These are phyloP conservation scores for Trametopsis cervina DNA, from an alignment of 768 basidiomycete genomes.

Conservation along the genomic window DNA sequence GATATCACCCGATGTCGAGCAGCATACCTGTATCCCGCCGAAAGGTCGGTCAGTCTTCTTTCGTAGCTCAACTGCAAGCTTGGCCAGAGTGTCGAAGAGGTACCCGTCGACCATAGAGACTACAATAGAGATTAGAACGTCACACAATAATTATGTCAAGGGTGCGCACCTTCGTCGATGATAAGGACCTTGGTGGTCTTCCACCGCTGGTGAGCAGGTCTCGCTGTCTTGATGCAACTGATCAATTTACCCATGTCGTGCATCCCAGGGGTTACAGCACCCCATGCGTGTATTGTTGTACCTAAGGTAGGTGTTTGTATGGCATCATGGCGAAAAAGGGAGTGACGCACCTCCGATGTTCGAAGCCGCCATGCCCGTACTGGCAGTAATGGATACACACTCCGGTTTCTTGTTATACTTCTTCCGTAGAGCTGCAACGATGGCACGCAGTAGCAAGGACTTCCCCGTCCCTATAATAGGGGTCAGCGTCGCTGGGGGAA, in stretches of 20 bases:
- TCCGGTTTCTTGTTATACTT: slow-evolving; percentile 38
- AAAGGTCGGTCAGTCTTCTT: slow-evolving; percentile 46
- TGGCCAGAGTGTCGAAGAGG: slow-evolving; percentile 51
- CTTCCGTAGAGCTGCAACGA: slow-evolving; percentile 44
- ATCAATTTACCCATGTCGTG: slow-evolving; percentile 41
- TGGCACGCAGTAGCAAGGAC: slow-evolving; percentile 49
- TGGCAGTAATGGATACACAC: slow-evolving; percentile 49
- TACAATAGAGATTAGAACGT: slow-evolving; percentile 17
- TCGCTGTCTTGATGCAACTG: slow-evolving; percentile 43
- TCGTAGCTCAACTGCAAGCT: slow-evolving; percentile 43
- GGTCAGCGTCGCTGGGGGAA: not conserved
- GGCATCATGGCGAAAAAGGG: slow-evolving; percentile 9
- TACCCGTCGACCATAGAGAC: slow-evolving; percentile 68
- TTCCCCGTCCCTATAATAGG: slow-evolving; percentile 52
- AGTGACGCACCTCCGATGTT: slow-evolving; percentile 51
- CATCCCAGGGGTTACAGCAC: slow-evolving; percentile 48
- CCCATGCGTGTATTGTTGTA: slow-evolving; percentile 55
- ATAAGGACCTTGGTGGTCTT: slow-evolving; percentile 49
- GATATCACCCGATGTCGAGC: not conserved
- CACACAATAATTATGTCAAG: too few relatives aligned
- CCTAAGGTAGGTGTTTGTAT: slow-evolving; percentile 32
- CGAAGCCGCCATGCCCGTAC: slow-evolving; percentile 60
- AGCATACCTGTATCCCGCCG: slow-evolving; percentile 55
- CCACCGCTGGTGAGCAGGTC: slow-evolving; percentile 52
- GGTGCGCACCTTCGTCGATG: slow-evolving; percentile 52